Conservation (phyloP, 2,329 filamentous ascomycete species). For the Mollisia scopiformis region DNA sequence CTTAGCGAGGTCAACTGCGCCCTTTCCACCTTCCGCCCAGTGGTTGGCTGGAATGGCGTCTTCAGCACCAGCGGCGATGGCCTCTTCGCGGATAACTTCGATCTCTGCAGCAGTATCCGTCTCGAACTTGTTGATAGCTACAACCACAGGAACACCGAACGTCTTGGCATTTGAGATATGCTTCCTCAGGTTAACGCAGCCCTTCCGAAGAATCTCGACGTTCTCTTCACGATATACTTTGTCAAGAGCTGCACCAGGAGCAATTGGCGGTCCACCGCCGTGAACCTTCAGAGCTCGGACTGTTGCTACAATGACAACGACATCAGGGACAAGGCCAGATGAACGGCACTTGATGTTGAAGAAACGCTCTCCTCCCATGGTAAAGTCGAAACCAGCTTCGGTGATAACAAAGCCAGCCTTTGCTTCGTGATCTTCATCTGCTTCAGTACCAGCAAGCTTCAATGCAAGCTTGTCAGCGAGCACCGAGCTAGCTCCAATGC, state of each 20-base stretch:
- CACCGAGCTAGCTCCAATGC: slow-evolving; percentile 94
- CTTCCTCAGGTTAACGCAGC: slow-evolving; percentile 93
- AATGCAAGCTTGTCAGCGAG: slow-evolving; percentile 93
- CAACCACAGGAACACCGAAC: slow-evolving; percentile 92
- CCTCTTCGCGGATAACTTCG: slow-evolving; percentile 85
- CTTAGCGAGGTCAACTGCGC: slow-evolving; percentile 85
- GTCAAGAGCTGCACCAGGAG: slow-evolving; percentile 81
- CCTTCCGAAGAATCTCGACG: slow-evolving; percentile 83
- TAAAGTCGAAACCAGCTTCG: slow-evolving; percentile 98
- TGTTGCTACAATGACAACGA: slow-evolving; percentile 93
- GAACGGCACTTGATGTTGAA: slow-evolving; percentile 99
- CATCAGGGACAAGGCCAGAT: slow-evolving; percentile 89
- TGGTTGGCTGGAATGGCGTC: slow-evolving; percentile 94
- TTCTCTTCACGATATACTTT: slow-evolving; percentile 94
- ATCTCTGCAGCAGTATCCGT: slow-evolving; percentile 95
- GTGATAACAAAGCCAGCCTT: slow-evolving; percentile 95
- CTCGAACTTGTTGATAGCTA: slow-evolving; percentile 95
- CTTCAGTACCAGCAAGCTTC: slow-evolving; percentile 93
- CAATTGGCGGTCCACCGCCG: slow-evolving; percentile 92
- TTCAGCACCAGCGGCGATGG: slow-evolving; percentile 87
- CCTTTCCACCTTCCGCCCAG: slow-evolving; percentile 93
- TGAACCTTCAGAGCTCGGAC: slow-evolving; percentile 96
- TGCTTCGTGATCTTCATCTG: slow-evolving; percentile 79
- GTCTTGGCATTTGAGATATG: slow-evolving; percentile 88
- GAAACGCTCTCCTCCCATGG: slow-evolving; percentile 98